Conservation (phyloP, 257 asterid species). For the Jasminum sambac region DNA sequence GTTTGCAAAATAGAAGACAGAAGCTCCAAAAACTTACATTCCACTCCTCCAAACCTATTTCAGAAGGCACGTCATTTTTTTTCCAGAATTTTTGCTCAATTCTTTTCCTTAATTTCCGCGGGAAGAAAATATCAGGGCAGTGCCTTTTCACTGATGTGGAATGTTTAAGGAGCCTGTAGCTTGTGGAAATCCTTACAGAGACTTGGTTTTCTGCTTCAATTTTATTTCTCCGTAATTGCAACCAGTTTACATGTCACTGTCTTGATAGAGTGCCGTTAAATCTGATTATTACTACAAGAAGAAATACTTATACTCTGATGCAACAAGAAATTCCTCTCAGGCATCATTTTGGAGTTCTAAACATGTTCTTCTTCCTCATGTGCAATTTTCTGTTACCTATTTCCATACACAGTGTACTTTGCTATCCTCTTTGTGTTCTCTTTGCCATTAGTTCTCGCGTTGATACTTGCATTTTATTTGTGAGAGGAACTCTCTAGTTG, state of each 20-base stretch:
- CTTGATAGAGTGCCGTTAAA: neutral
- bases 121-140: neutral
- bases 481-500: neutral
- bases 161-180: too few species aligned
- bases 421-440: neutral
- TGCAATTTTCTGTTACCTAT: neutral
- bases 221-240: too few species aligned
- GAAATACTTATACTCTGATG: neutral
- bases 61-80: neutral
- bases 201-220: too few species aligned
- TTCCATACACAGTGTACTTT: neutral
- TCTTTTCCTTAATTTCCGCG: neutral
- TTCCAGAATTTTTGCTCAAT: neutral
- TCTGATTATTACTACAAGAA: neutral
- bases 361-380: neutral
- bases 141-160: neutral
- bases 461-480: neutral
- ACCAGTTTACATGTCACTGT: too few species aligned
- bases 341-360: neutral
- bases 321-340: neutral
- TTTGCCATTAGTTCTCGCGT: neutral
- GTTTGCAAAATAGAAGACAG: neutral
- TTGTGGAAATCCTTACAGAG: too few species aligned
- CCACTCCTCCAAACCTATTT: neutral
- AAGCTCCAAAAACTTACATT: neutral